These are phyloP conservation scores for Stephanodiscus minutulus DNA, from an alignment of 108 stramenopile species.

Conservation along the genomic window DNA sequence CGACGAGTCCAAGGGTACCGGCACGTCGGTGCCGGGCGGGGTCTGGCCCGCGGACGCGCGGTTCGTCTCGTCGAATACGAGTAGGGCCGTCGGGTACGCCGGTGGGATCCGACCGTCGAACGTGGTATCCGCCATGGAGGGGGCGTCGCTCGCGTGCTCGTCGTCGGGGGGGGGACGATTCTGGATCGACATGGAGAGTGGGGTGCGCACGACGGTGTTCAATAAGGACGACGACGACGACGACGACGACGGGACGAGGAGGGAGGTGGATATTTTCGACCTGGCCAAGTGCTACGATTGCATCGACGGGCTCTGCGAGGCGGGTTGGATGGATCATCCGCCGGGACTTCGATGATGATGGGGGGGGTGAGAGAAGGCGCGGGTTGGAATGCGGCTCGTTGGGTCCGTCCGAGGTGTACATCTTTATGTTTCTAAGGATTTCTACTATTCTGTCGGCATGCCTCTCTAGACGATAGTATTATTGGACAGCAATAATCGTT, in stretches of 20 bases:
- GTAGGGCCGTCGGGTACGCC: conserved; percentile 75
- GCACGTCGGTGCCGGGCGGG: conserved; percentile 44
- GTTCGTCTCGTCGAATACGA: conserved; percentile 30
- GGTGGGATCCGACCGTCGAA: conserved; percentile 90
- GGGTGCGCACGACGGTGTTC: conserved; percentile 57
- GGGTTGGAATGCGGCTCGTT: too few relatives aligned
- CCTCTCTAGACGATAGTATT: too few relatives aligned
- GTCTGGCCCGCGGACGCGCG: conserved; percentile 48
- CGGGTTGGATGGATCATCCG: conserved; percentile 54
- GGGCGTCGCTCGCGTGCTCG: conserved; percentile 38
- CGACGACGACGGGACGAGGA: conserved; percentile 25
- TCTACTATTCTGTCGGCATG: too few relatives aligned
- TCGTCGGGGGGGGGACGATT: conserved; percentile 46
- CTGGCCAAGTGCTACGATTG: conserved; percentile 74
- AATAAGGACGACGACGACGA: not conserved
- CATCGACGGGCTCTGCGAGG: conserved; percentile 63
- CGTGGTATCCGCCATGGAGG: conserved; percentile 57
- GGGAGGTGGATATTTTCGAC: conserved; percentile 78
- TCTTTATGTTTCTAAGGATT: too few relatives aligned
- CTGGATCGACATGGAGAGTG: conserved; percentile 94
- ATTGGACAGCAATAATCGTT: too few relatives aligned
- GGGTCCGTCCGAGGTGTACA: not conserved
- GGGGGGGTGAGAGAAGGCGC: not conserved
- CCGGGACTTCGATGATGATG: conserved; percentile 8
- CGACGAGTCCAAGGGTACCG: conserved; percentile 88